Base-by-base conservation (phyloP, 371 early-diverging fungal genomes). In the Mucor irregularis region DNA sequence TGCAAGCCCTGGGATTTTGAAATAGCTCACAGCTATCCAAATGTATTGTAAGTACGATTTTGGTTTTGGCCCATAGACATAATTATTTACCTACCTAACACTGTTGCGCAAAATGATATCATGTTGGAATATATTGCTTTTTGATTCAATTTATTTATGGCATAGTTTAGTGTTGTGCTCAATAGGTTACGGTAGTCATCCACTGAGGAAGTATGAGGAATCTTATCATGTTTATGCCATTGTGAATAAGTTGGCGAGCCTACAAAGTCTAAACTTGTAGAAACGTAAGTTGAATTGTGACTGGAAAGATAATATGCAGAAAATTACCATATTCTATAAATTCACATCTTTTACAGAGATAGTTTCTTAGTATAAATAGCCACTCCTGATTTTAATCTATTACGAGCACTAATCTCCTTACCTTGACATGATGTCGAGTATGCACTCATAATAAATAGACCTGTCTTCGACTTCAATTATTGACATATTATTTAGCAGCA, bases 1-100 rank as follows among this genome's bases (percentile, higher is more conserved):
- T 0, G 81, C 79, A 10, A 83, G 68, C 1, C 75, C 75, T 24
- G 84, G 84, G 8, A 83, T 58, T 35, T 81, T 83, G 28, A 83
- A 78, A 50, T 81, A 83, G 21, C 80, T 78, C 9, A 76, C 45
- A 17, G 84, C 84, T 69, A 66, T 43, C 33, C 44, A 52, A 42
- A 50, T 13, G 37, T 45, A 44, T 28, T 6, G 21, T 0, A 37
- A 25, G 29, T 17, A 29, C 11, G 11, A n/a, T 28, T 45, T 28
- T 34, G 13, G n/a, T 21, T 50, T 38, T 17, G 0, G 19, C 11
- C 4, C 4, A 43, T 2, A 26, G 28, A 26, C 5, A 22, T 28
- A 9, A 19, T 45, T 21, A 19, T 28, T 2, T 16, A 35, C 40
- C 35, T 64, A 72, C 76, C 76, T 42, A 78, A 55, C 5, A 70